phyloP scores from a whole-genome alignment of 768 basidiomycete genomes.

The Leccinum obscurum region DNA sequence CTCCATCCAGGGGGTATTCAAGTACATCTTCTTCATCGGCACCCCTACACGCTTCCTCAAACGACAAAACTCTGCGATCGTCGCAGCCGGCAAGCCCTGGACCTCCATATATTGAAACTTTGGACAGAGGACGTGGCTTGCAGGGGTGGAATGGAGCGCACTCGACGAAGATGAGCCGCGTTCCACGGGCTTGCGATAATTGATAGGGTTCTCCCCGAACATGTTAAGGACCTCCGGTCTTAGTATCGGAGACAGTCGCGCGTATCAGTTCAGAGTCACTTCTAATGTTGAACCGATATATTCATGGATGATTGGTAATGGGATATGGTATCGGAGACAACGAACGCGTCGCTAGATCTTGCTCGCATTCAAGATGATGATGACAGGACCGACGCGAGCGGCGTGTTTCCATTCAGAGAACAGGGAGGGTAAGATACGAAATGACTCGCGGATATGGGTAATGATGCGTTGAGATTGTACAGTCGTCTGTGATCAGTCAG shows the following conservation, averaged over 20 bases:
- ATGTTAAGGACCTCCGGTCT: conserved; percentile 43
- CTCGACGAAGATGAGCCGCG: conserved; percentile 1
- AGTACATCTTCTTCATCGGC: conserved; percentile 54
- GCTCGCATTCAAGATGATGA: background rate
- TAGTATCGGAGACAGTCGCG: conserved; percentile 46
- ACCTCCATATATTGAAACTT: conserved; percentile 48
- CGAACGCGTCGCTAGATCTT: background rate
- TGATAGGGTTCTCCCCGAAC: conserved; percentile 17
- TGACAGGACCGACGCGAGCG: no score
- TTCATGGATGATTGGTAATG: no score
- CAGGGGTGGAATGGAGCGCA: background rate
- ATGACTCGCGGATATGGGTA: no score
- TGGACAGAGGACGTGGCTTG: conserved; percentile 40
- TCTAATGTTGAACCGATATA: no score
- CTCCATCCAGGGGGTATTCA: conserved; percentile 35
- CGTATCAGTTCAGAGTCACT: conserved; percentile 26
- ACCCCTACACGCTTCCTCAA: conserved; percentile 39
- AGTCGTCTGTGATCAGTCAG: no score
- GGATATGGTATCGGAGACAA: background rate
- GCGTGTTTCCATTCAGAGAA: background rate
- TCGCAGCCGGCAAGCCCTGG: conserved; percentile 35
- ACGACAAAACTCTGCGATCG: conserved; percentile 38
- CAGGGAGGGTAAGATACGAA: no score
- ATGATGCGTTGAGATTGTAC: no score
- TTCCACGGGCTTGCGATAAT: conserved; percentile 19